phyloP scores from a whole-genome alignment of 1,139 yeast species.

The Blastobotrys proliferans region DNA sequence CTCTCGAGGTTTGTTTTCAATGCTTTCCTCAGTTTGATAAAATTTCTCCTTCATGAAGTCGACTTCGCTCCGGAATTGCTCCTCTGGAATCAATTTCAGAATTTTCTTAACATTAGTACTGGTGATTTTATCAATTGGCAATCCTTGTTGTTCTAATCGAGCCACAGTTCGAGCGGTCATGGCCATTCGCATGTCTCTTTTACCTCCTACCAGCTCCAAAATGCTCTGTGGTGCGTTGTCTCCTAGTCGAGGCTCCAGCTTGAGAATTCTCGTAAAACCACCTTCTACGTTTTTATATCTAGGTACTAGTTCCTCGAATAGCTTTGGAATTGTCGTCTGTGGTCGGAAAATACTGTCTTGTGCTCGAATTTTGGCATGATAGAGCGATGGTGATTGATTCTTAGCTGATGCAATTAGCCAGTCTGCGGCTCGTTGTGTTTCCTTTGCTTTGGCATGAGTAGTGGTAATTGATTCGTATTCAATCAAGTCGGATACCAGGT shows the following conservation, averaged over 20 bases:
- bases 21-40: conserved; percentile 35
- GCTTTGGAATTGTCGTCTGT: conserved; percentile 49
- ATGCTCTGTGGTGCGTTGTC: conserved; percentile 92
- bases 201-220: conserved; percentile 79
- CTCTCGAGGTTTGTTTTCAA: conserved; percentile 16
- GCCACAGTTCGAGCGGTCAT: conserved; percentile 77
- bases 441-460: conserved; percentile 69
- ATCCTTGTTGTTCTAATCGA: conserved; percentile 62
- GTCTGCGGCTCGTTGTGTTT: conserved; percentile 55
- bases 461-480: conserved; percentile 67
- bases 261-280: conserved; percentile 84
- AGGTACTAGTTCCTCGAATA: conserved; percentile 58
- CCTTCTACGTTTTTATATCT: conserved; percentile 63
- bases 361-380: conserved; percentile 26
- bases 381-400: conserved; percentile 25
- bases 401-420: conserved; percentile 51
- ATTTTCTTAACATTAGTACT: conserved; percentile 53
- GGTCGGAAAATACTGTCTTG: conserved; percentile 37
- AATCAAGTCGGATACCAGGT: conserved; percentile 60
- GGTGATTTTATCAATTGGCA: conserved; percentile 60
- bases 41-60: conserved; percentile 59
- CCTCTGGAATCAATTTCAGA: conserved; percentile 41
- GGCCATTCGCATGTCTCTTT: conserved; percentile 73
- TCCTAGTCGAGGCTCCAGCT: conserved; percentile 80
- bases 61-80: conserved; percentile 57